A percentile compares a stretch with the other conserved stretches of the same genome.
phyloP scores from a whole-genome alignment of 768 basidiomycete species.

The Mycena olivaceomarginata region DNA sequence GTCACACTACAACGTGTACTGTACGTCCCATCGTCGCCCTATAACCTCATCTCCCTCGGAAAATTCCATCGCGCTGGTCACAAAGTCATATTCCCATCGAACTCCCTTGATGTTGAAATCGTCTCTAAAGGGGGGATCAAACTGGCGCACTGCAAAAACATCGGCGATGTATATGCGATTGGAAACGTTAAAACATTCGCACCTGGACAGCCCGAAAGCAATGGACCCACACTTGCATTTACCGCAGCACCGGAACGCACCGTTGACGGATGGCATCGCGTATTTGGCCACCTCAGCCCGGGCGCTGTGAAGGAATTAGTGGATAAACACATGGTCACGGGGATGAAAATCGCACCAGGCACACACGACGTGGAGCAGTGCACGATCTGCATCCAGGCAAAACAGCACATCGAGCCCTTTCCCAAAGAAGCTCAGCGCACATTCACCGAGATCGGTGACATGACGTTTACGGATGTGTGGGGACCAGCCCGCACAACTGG shows the following conservation, averaged over 20 bases:
- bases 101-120: background rate
- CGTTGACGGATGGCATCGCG: constrained; percentile 35
- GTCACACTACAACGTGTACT: constrained; percentile 17
- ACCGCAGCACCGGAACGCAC: constrained; percentile 15
- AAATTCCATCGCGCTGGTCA: constrained; percentile 16
- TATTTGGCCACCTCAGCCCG: no score
- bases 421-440: constrained; percentile 44
- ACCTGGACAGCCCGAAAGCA: background rate
- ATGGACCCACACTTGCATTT: constrained; percentile 12
- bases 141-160: constrained; percentile 15
- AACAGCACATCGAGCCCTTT: constrained; percentile 44
- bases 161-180: constrained; percentile 15
- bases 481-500: constrained; percentile 37
- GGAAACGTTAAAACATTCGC: constrained; percentile 1
- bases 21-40: background rate
- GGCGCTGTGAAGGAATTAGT: no score
- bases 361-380: no score
- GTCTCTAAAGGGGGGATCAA: background rate
- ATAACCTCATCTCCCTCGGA: constrained; percentile 7
- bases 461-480: constrained; percentile 45
- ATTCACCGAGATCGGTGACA: constrained; percentile 44
- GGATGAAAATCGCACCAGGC: no score
- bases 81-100: background rate
- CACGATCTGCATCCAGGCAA: constrained; percentile 26
- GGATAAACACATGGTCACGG: background rate